Percentiles rank a stretch among this genome's conserved stretches.
phyloP scores from a whole-genome alignment of 371 early-diverging fungal species.

The Haplosporangium sp. region DNA sequence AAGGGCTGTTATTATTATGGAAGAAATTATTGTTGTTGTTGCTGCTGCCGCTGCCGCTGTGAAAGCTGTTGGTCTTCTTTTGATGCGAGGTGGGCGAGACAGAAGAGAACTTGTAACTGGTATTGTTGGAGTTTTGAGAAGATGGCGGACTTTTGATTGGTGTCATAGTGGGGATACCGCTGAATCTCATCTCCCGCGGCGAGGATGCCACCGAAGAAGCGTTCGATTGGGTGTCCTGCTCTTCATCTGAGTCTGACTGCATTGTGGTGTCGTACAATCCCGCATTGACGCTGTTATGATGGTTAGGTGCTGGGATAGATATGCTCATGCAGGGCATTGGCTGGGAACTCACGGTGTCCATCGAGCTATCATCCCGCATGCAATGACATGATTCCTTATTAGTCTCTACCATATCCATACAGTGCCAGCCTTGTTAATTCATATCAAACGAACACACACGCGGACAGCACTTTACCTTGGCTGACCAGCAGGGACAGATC shows the following conservation, averaged over 20 bases:
- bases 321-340: conserved; percentile 53
- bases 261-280: conserved; percentile 48
- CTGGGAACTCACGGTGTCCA: conserved; percentile 51
- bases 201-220: conserved; percentile 48
- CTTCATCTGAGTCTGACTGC: conserved; percentile 54
- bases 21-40: conserved; percentile 26
- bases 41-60: conserved; percentile 19
- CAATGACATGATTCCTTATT: no score
- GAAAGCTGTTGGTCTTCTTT: conserved; percentile 18
- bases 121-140: conserved; percentile 31
- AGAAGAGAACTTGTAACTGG: conserved; percentile 35
- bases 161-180: conserved; percentile 52
- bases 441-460: neutral
- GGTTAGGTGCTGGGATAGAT: conserved; percentile 39
- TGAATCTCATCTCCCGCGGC: conserved; percentile 50
- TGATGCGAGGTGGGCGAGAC: conserved; percentile 42
- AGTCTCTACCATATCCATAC: neutral
- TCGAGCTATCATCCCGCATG: conserved; percentile 10
- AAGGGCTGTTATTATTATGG: conserved; percentile 24
- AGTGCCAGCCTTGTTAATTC: no score
- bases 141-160: conserved; percentile 51
- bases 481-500: conserved; percentile 34
- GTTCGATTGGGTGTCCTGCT: conserved; percentile 43
- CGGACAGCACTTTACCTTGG: conserved; percentile 29
- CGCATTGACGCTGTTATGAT: conserved; percentile 18